Percentiles rank a stretch among this genome's conserved stretches.
Evolutionary conservation across 2,329 filamentous ascomycete genomes (phyloP).

Genomic region (Pseudogymnoascus sp.): DNA sequence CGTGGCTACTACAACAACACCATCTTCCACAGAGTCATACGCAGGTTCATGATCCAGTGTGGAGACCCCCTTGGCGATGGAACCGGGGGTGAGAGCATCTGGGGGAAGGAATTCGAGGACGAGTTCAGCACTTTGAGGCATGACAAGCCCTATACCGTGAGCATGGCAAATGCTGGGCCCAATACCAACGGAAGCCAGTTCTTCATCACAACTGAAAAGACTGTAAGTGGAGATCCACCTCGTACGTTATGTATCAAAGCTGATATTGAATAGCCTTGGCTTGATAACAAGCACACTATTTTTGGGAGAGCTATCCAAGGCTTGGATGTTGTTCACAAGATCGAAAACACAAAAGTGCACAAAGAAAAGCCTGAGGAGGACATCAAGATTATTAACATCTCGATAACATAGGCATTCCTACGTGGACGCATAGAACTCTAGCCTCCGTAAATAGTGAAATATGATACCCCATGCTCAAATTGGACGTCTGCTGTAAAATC

Average conservation of each 20-base stretch:
- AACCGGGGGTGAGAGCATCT: conserved; percentile 85
- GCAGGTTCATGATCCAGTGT: conserved; percentile 94
- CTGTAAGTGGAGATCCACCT: conserved; percentile 45
- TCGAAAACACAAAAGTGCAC: conserved; percentile 81
- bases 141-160: conserved; percentile 92
- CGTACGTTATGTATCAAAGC: conserved; percentile 10
- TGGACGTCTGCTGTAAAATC: neutral
- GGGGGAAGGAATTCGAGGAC: conserved; percentile 87
- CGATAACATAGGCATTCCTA: conserved; percentile 24
- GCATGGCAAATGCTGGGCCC: conserved; percentile 95
- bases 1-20: conserved; percentile 95
- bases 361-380: conserved; percentile 94
- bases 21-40: conserved; percentile 94
- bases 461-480: conserved; percentile 1
- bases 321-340: conserved; percentile 89
- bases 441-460: neutral
- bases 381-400: conserved; percentile 91
- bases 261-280: conserved; percentile 58
- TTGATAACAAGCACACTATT: conserved; percentile 93
- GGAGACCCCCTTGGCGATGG: conserved; percentile 84
- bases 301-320: conserved; percentile 88
- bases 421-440: neutral
- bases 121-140: conserved; percentile 89
- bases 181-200: conserved; percentile 96
- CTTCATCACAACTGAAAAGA: conserved; percentile 97